A percentile compares a stretch with the other conserved stretches of the same genome.
Conservation (phyloP, 306 rosid genomes). For the Pyrus betulifolia region DNA sequence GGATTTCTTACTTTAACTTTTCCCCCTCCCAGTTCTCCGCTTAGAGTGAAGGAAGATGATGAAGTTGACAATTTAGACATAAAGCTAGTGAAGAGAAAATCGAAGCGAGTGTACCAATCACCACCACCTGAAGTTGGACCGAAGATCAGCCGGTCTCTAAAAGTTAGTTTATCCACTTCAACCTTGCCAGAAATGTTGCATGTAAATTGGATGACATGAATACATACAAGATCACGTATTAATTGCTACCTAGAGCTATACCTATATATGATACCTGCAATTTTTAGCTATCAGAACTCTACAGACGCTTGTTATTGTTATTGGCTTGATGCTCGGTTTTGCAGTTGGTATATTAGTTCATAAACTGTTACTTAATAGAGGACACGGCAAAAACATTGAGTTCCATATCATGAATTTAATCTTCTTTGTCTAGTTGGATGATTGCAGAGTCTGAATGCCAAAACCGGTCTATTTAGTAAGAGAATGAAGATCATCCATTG, state of each 20-base stretch:
- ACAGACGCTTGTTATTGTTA: too few species aligned
- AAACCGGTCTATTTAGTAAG: constrained; percentile 93
- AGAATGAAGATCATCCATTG: constrained; percentile 94
- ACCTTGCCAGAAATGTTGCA: constrained; percentile 4
- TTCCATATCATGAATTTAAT: constrained; percentile 40
- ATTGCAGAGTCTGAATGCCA: constrained; percentile 96
- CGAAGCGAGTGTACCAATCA: constrained; percentile 91
- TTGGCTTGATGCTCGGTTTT: background rate
- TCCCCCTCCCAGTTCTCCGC: constrained; percentile 55
- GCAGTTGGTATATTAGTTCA: background rate
- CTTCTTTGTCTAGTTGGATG: constrained; percentile 71
- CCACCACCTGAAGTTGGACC: constrained; percentile 84
- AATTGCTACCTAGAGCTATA: too few species aligned
- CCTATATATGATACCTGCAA: too few species aligned
- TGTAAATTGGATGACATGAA: background rate
- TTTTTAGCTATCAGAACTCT: too few species aligned
- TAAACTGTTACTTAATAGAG: background rate
- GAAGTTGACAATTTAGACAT: constrained; percentile 88
- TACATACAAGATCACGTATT: too few species aligned
- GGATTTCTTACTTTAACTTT: background rate
- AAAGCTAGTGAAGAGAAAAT: constrained; percentile 64
- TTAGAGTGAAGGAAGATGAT: constrained; percentile 79
- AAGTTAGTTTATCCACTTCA: constrained; percentile 65
- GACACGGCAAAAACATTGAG: background rate
- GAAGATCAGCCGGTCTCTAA: constrained; percentile 87